Base-by-base conservation (phyloP, 768 basidiomycete genomes). In the Plicaturopsis crispa region DNA sequence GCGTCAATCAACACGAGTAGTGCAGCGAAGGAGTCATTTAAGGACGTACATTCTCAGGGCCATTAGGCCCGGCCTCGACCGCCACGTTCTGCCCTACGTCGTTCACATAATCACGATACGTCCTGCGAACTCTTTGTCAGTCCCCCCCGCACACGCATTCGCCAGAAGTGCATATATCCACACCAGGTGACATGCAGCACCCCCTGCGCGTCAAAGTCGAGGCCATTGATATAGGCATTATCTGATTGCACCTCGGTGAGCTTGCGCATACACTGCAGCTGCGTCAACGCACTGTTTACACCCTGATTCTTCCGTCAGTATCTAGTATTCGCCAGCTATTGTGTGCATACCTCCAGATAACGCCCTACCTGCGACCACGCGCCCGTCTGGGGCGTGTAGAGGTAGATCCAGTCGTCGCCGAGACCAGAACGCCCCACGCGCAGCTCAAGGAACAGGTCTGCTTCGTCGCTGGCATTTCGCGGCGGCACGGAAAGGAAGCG, bases 71-170 rank as follows among this genome's bases (percentile, higher is more conserved):
- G 6, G 62, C 61, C 46, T 64, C 44, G 12, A 64, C 62, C 6
- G 62, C 62, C 23, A 62, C 60, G 23, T 62, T 48, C 36, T 60
- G 53, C 10, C 61, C 62, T 4, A 51, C 61, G 40, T 63, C 61
- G 26, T 62, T 60, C n/a, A 62, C 58, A 37, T 53, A 63, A 49
- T 63, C 61, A 1, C 58, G 59, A 28, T 64, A 64, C 7, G 61
- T 62, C 62, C 61, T 63, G 26, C n/a, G n/a, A n/a, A n/a, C n/a
- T n/a, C n/a, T n/a, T n/a, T 20, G 6, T 20, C 7, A 42, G 33
- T 12, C n/a, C 28, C 10, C n/a, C 10, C n/a, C 28, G n/a, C 10
- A n/a, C n/a, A n/a, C n/a, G n/a, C n/a, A n/a, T 17, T 35, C 13
- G 33, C n/a, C 6, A n/a, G 3, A 35, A 22, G 8, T 14, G 11